Conservation (phyloP, 495 filamentous ascomycete species). For the Pseudotulostoma volvatum region DNA sequence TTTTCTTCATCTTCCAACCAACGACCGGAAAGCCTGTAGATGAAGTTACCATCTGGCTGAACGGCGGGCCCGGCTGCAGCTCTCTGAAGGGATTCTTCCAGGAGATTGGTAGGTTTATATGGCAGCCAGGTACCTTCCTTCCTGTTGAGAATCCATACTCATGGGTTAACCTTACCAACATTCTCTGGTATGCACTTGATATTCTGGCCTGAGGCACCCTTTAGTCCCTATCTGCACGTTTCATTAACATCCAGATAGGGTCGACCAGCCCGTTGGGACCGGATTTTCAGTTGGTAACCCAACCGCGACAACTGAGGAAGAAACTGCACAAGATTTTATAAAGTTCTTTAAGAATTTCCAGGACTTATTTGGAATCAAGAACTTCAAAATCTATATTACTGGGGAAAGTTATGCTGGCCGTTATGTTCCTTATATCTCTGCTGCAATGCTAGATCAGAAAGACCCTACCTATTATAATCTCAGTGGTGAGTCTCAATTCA, state of each 20-base stretch:
- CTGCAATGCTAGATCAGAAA: conserved; percentile 33
- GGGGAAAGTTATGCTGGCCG: conserved; percentile 44
- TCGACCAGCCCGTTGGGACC: conserved; percentile 40
- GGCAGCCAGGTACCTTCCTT: conserved; percentile 49
- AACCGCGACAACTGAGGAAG: conserved; percentile 35
- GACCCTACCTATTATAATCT: conserved; percentile 33
- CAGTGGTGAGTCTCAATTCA: conserved; percentile 15
- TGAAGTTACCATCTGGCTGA: conserved; percentile 56
- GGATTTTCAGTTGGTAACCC: conserved; percentile 41
- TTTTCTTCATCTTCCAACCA: conserved; percentile 38
- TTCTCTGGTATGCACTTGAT: conserved; percentile 40
- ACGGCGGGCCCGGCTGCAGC: conserved; percentile 54
- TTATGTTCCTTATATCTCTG: conserved; percentile 40
- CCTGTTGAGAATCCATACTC: conserved; percentile 49
- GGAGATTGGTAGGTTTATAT: conserved; percentile 63
- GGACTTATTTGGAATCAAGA: conserved; percentile 41
- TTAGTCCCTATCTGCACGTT: neutral
- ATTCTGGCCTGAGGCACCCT: conserved; percentile 1
- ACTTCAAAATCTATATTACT: conserved; percentile 44
- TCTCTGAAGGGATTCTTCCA: conserved; percentile 55
- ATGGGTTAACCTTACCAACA: conserved; percentile 61
- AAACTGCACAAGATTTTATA: conserved; percentile 41
- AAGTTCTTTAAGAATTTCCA: conserved; percentile 51
- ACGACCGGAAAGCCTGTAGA: conserved; percentile 35
- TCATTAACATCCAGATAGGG: conserved; percentile 12